Base-by-base conservation (phyloP, 2,329 filamentous ascomycete genomes). In the Aspergillus melleus region DNA sequence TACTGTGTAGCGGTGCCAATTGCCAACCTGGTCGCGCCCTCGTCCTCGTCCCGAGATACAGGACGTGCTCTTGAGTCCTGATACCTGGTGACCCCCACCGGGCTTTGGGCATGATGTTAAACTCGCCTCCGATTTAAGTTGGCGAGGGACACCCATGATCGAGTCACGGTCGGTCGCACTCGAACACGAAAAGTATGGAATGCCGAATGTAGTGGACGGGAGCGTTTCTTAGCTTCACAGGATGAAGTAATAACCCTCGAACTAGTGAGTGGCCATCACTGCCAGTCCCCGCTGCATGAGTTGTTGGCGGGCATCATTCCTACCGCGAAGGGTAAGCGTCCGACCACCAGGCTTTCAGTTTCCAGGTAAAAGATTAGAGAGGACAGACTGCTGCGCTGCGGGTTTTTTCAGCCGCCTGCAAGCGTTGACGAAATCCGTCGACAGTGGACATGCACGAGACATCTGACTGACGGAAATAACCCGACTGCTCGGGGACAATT, bases 51-150 rank as follows among this genome's bases (percentile, higher is more conserved):
- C 19, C 19, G 20, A 49, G 24, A 29, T 19, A 26, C 50, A 26
- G 19, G 16, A 52, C 53, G 51, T 55, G 49, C 57, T 49, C 47
- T 49, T 5, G 32, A 12, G 47, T 44, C 56, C 49, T 61, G 56
- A 64, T 55, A 64, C 60, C 61, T 61, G 63, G 46, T 63, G 60
- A 63, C 63, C 62, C 58, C 60, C 59, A 49, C 62, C 58, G 55
- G 54, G 54, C 20, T 47, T 52, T 61, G 58, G 59, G 64, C 61
- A 61, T 65, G 20, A 36, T 56, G 29, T 47, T 36, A 63, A 44
- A 65, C 44, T 62, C 53, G 57, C 55, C 59, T 59, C 42, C 55
- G 51, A 26, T 39, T 39, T 29, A 55, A 50, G 46, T 54, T 50
- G 39, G 47, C 54, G 54, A 52, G 49, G 42, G 42, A 50, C 42